Evolutionary conservation across 768 basidiomycete species (phyloP).

Genomic region (Tylopilus balloui): DNA sequence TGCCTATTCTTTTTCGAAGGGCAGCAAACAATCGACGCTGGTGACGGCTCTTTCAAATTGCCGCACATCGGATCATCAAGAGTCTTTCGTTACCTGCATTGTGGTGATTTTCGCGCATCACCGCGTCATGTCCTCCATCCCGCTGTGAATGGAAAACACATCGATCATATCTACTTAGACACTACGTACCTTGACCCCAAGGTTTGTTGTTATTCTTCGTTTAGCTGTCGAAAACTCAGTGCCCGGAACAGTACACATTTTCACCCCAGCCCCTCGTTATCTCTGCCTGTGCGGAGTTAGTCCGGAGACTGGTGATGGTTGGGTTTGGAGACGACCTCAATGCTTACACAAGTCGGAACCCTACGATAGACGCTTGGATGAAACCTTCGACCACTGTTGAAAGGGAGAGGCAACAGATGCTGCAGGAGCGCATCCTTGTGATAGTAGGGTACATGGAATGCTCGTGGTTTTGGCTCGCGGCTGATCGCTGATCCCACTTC

Average conservation of each 20-base stretch:
- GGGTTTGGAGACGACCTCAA: conserved; percentile 29
- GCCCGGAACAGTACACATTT: conserved; percentile 69
- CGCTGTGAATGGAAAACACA: conserved; percentile 68
- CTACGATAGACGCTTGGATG: conserved; percentile 54
- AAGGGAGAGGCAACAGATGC: conserved; percentile 35
- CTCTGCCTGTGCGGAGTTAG: conserved; percentile 84
- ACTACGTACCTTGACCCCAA: conserved; percentile 94
- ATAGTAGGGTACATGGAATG: conserved; percentile 59
- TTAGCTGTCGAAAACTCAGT: conserved; percentile 2
- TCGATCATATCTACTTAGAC: conserved; percentile 91
- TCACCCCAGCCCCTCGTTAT: conserved; percentile 95
- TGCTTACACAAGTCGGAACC: conserved; percentile 20
- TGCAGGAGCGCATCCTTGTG: conserved; percentile 45
- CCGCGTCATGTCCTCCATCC: conserved; percentile 86
- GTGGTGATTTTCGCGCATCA: conserved; percentile 90
- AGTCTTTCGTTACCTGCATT: conserved; percentile 87
- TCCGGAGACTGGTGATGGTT: conserved; percentile 50
- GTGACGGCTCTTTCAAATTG: conserved; percentile 75
- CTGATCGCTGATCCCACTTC: conserved; percentile 6
- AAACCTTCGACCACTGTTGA: conserved; percentile 23
- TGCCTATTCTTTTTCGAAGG: conserved; percentile 94
- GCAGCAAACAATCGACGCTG: conserved; percentile 81
- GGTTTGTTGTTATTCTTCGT: conserved; percentile 33
- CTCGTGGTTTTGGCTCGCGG: not conserved
- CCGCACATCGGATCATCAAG: conserved; percentile 63